Percentiles rank a stretch among this genome's conserved stretches.
These are phyloP conservation scores for Sphagnum tenellum DNA, from an alignment of 225 moss, liverwort and hornwort genomes.

Conservation along the genomic window DNA sequence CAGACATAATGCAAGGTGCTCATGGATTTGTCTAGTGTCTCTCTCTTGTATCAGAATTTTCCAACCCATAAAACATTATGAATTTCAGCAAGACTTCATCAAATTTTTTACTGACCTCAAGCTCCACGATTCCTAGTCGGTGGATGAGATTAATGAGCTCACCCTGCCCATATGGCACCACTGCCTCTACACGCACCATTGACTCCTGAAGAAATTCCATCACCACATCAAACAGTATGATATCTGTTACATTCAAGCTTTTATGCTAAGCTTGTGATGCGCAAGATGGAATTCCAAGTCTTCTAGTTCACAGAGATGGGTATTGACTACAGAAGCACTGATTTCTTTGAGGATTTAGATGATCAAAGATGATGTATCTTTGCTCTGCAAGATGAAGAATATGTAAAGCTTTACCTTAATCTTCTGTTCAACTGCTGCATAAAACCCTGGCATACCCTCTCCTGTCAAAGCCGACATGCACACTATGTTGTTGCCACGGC, in stretches of 20 bases:
- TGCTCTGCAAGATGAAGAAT: neutral
- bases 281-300: no score
- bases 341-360: no score
- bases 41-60: no score
- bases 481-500: constrained; percentile 53
- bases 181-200: constrained; percentile 84
- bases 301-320: no score
- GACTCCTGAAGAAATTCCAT: constrained; percentile 39
- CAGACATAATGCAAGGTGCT: no score
- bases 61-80: neutral
- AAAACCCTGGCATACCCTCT: constrained; percentile 73
- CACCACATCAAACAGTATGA: no score
- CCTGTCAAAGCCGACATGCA: constrained; percentile 93
- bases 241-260: no score
- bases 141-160: constrained; percentile 87
- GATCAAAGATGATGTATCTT: no score
- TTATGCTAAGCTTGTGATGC: no score
- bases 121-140: constrained; percentile 82
- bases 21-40: no score
- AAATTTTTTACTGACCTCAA: constrained; percentile 45
- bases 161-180: constrained; percentile 80
- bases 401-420: constrained; percentile 47
- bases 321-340: no score
- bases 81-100: neutral
- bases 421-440: constrained; percentile 59